Evolutionary conservation across 306 rosid genomes (phyloP).

Genomic region (Gillenia trifoliata): DNA sequence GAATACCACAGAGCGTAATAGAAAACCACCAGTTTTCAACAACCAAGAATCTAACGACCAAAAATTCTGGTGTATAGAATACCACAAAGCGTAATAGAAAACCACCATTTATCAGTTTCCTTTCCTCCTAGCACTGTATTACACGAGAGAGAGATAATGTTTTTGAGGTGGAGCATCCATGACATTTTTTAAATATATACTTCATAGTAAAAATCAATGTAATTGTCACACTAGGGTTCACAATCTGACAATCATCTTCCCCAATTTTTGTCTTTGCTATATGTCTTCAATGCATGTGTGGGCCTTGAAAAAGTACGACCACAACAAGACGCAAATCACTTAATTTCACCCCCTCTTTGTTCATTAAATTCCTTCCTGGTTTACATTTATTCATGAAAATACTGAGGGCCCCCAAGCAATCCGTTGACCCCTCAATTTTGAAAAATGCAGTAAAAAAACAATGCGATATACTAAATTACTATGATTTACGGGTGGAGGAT

Average conservation of each 20-base stretch:
- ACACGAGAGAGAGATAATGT: constrained; percentile 39
- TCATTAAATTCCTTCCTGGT: background rate
- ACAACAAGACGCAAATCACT: background rate
- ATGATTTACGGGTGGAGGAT: too few relatives aligned
- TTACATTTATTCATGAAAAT: constrained; percentile 15
- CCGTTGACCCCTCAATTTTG: background rate
- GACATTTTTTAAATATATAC: background rate
- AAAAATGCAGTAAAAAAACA: background rate
- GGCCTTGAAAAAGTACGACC: background rate
- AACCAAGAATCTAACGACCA: too few relatives aligned
- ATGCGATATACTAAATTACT: too few relatives aligned
- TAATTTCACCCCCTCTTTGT: background rate
- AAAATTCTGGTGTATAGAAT: too few relatives aligned
- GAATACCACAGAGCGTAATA: too few relatives aligned
- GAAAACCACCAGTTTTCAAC: too few relatives aligned
- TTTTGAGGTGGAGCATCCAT: constrained; percentile 50
- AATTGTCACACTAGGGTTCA: constrained; percentile 16
- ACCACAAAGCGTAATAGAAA: too few relatives aligned
- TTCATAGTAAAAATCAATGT: background rate
- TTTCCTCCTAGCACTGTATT: background rate
- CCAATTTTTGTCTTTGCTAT: background rate
- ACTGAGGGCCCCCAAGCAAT: constrained; percentile 16
- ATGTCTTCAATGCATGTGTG: constrained; percentile 4
- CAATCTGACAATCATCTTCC: constrained; percentile 16
- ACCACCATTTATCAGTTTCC: too few relatives aligned